Conservation (phyloP, 2,329 filamentous ascomycete species). For the Cladosporium oxysporum region DNA sequence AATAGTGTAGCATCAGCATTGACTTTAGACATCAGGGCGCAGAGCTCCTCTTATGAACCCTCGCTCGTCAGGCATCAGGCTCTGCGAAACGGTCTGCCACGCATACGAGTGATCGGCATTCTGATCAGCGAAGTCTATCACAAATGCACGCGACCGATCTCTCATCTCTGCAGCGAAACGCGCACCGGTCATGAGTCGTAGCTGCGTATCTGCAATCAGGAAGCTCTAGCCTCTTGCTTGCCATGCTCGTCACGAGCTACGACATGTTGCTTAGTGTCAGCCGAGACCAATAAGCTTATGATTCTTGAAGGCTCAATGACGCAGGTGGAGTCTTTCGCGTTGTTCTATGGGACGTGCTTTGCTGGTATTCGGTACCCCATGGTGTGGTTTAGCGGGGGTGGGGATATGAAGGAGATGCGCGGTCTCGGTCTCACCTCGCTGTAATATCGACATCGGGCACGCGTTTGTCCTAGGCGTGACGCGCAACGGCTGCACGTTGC, state of each 20-base stretch:
- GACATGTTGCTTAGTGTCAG: constrained; percentile 12
- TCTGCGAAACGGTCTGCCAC: background rate
- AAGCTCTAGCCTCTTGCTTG: background rate
- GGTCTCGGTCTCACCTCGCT: constrained; percentile 17
- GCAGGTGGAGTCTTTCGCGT: background rate
- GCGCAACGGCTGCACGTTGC: background rate
- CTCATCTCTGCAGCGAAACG: constrained; percentile 7
- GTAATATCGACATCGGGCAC: constrained; percentile 5
- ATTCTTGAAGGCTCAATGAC: constrained; percentile 8
- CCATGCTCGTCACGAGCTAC: background rate
- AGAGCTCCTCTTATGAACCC: background rate
- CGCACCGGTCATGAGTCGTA: constrained; percentile 6
- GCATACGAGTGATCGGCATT: constrained; percentile 9
- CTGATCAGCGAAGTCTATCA: constrained; percentile 13
- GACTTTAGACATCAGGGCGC: background rate
- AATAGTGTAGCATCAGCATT: background rate
- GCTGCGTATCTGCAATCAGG: background rate
- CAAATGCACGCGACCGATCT: constrained; percentile 6
- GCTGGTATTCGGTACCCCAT: constrained; percentile 10
- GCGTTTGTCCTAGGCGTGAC: background rate
- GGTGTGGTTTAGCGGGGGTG: constrained; percentile 3
- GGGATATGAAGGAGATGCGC: background rate
- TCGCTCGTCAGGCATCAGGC: background rate
- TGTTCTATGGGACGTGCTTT: background rate
- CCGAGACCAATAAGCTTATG: background rate